Percentiles rank a stretch among this genome's conserved stretches.
These are phyloP conservation scores for Syzygium aromaticum DNA, from an alignment of 345 rosid genomes.

Conservation along the genomic window DNA sequence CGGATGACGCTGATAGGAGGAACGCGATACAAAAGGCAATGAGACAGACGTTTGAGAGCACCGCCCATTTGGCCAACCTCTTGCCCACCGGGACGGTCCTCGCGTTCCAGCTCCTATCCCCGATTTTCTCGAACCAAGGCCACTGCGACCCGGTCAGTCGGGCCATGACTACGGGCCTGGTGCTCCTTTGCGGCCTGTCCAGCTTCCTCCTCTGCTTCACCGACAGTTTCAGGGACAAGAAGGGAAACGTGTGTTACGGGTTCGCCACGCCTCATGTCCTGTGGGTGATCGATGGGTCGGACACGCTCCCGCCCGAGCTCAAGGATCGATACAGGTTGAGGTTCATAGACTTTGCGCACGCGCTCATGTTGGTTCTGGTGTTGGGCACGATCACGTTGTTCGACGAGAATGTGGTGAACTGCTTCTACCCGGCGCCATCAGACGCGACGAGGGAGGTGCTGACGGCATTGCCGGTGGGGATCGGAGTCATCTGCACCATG, in stretches of 20 bases:
- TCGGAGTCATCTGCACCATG: slow-evolving; percentile 72
- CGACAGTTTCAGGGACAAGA: slow-evolving; percentile 66
- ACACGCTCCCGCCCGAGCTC: slow-evolving; percentile 40
- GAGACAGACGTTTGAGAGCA: slow-evolving; percentile 77
- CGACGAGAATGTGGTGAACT: slow-evolving; percentile 58
- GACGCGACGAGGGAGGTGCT: slow-evolving; percentile 56
- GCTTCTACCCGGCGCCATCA: slow-evolving; percentile 78
- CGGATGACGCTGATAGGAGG: slow-evolving; percentile 25
- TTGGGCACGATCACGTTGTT: slow-evolving; percentile 70
- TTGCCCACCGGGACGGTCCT: slow-evolving; percentile 93
- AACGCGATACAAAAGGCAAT: slow-evolving; percentile 64
- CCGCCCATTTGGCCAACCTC: slow-evolving; percentile 82
- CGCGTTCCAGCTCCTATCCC: slow-evolving; percentile 79
- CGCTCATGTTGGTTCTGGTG: slow-evolving; percentile 66
- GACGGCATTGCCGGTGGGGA: slow-evolving; percentile 69
- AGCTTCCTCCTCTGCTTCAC: slow-evolving; percentile 70
- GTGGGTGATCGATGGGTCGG: slow-evolving; percentile 84
- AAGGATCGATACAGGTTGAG: slow-evolving; percentile 39
- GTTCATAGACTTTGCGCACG: slow-evolving; percentile 73
- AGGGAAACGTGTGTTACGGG: slow-evolving; percentile 67
- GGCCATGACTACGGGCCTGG: slow-evolving; percentile 48
- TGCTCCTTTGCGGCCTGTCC: slow-evolving; percentile 56
- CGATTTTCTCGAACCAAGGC: slow-evolving; percentile 74
- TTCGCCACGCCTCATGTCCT: slow-evolving; percentile 58
- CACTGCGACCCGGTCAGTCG: slow-evolving; percentile 48